Evolutionary conservation across 2,329 filamentous ascomycete species (phyloP).

Genomic region (Aspergillus sojae): DNA sequence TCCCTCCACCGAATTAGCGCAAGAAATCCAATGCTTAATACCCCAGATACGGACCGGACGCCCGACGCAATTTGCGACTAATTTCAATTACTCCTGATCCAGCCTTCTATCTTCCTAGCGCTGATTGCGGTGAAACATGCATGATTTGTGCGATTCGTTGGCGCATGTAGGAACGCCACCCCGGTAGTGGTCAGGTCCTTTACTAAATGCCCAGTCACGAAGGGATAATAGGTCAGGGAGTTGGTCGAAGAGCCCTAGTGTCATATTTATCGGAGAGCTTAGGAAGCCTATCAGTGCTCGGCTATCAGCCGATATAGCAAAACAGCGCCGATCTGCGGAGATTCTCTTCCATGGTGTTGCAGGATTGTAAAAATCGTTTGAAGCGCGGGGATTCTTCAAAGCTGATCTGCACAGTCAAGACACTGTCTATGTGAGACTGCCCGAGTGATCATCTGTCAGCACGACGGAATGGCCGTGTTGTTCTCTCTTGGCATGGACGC

Average conservation of each 20-base stretch:
- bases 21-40: background rate
- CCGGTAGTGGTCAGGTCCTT: background rate
- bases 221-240: background rate
- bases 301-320: background rate
- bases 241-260: background rate
- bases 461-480: background rate
- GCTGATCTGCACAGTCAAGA: background rate
- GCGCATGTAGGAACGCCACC: background rate
- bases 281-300: background rate
- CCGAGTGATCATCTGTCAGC: background rate
- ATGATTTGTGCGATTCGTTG: background rate
- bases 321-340: background rate
- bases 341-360: background rate
- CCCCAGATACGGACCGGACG: constrained; percentile 2
- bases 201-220: background rate
- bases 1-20: background rate
- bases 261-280: background rate
- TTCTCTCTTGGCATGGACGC: background rate
- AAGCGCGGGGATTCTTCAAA: background rate
- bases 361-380: background rate
- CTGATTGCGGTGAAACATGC: constrained; percentile 1
- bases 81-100: background rate
- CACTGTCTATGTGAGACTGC: background rate
- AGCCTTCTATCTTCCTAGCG: background rate
- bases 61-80: background rate